phyloP scores from a whole-genome alignment of 768 basidiomycete species.

The Boletus rex-veris region DNA sequence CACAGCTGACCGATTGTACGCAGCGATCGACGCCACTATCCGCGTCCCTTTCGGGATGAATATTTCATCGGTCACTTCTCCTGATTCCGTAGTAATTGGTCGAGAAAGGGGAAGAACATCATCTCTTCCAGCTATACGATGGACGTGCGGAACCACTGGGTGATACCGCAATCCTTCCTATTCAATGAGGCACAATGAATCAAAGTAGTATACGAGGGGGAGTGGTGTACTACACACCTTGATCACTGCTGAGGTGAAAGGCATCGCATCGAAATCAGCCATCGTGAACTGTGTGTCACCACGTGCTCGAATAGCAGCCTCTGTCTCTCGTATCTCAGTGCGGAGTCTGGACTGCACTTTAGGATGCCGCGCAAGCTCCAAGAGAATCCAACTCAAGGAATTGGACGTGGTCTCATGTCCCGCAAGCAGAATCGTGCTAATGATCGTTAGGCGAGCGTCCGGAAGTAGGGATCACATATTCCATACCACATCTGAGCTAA shows the following conservation, averaged over 20 bases:
- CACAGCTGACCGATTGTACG: constrained; percentile 48
- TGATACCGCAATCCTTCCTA: constrained; percentile 48
- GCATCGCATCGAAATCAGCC: constrained; percentile 51
- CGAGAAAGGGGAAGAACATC: constrained; percentile 57
- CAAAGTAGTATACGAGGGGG: constrained; percentile 14
- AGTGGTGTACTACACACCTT: constrained; percentile 24
- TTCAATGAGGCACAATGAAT: not conserved
- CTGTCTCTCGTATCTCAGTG: constrained; percentile 16
- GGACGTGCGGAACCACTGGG: constrained; percentile 51
- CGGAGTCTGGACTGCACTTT: constrained; percentile 60
- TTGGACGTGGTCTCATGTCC: constrained; percentile 64
- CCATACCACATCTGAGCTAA: constrained; percentile 22
- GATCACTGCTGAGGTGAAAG: constrained; percentile 40
- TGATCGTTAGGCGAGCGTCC: not conserved
- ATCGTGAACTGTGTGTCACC: constrained; percentile 11
- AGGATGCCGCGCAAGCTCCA: constrained; percentile 58
- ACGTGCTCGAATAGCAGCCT: constrained; percentile 7
- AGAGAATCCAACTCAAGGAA: constrained; percentile 56
- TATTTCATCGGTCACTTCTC: constrained; percentile 41
- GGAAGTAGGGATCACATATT: not conserved
- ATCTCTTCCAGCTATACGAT: constrained; percentile 49
- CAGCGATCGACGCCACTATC: constrained; percentile 50
- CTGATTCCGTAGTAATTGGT: constrained; percentile 46
- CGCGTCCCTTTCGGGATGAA: constrained; percentile 50
- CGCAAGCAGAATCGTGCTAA: constrained; percentile 45